These are phyloP conservation scores for Monilinia vaccinii-corymbosi DNA, from an alignment of 2,329 filamentous ascomycete genomes.

Conservation along the genomic window DNA sequence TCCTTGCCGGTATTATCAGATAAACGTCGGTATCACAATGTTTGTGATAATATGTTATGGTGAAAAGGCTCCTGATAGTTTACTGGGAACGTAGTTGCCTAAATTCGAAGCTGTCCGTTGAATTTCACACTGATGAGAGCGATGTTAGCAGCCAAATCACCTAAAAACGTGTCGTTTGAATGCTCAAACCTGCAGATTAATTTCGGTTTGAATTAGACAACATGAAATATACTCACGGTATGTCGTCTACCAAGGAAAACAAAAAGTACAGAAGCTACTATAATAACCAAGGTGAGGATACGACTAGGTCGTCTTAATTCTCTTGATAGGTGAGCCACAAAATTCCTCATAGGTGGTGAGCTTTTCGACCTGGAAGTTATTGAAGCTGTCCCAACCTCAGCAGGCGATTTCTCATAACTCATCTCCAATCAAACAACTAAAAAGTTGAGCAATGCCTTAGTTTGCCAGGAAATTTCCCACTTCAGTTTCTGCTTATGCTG, in stretches of 20 bases:
- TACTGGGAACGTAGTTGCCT: slow-evolving; percentile 12
- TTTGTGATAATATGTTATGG: slow-evolving; percentile 3
- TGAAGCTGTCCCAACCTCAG: too few relatives aligned
- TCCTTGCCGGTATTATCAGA: slow-evolving; percentile 43
- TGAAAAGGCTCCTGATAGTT: slow-evolving; percentile 11
- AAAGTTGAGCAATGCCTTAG: too few relatives aligned
- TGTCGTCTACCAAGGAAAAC: slow-evolving; percentile 10
- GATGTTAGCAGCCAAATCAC: not conserved
- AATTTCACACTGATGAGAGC: slow-evolving; percentile 11
- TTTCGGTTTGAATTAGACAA: not conserved
- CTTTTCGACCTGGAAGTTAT: too few relatives aligned
- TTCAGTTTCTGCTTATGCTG: not conserved
- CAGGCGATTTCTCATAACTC: too few relatives aligned
- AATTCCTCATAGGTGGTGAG: slow-evolving; percentile 10
- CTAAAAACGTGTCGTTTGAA: not conserved
- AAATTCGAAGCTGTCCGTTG: slow-evolving; percentile 12
- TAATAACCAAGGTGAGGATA: slow-evolving; percentile 10
- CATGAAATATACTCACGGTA: slow-evolving; percentile 1
- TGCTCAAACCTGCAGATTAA: not conserved
- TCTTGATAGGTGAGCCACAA: slow-evolving; percentile 14
- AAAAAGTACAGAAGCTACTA: slow-evolving; percentile 12
- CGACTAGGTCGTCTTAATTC: slow-evolving; percentile 17
- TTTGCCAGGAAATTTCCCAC: too few relatives aligned
- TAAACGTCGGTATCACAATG: slow-evolving; percentile 35
- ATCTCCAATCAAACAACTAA: too few relatives aligned